Evolutionary conservation across 306 rosid genomes (phyloP).

Genomic region (Datisca glomerata): DNA sequence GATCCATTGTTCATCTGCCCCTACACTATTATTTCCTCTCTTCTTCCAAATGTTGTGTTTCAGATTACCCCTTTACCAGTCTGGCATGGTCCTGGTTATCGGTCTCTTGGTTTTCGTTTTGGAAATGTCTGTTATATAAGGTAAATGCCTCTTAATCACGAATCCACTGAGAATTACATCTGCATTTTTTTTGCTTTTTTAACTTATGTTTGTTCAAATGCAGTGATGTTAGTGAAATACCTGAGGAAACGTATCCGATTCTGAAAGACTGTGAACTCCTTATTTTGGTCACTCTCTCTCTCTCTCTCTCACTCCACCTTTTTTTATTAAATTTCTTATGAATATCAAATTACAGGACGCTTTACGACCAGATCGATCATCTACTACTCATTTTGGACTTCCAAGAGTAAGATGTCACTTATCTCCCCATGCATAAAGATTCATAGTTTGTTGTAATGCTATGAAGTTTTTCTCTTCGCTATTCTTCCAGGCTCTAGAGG

Average conservation of each 20-base stretch:
- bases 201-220: slow-evolving; percentile 13
- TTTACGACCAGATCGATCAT: slow-evolving; percentile 70
- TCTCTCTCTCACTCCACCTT: neutral
- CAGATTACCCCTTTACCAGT: slow-evolving; percentile 91
- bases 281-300: slow-evolving; percentile 44
- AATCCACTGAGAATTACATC: too few relatives aligned
- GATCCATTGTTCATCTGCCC: too few relatives aligned
- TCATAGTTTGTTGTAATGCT: neutral
- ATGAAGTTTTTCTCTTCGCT: slow-evolving; percentile 1
- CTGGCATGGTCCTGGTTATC: slow-evolving; percentile 84
- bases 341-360: slow-evolving; percentile 44
- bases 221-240: slow-evolving; percentile 91
- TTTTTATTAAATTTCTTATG: neutral
- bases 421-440: neutral
- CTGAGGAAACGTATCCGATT: slow-evolving; percentile 89
- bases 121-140: slow-evolving; percentile 90
- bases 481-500: slow-evolving; percentile 62
- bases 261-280: slow-evolving; percentile 66
- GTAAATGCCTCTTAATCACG: slow-evolving; percentile 39
- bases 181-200: neutral
- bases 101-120: slow-evolving; percentile 84
- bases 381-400: slow-evolving; percentile 91
- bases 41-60: slow-evolving; percentile 11
- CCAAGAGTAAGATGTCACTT: slow-evolving; percentile 47
- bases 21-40: neutral